Base-by-base conservation (phyloP, 2,329 filamentous ascomycete genomes). In the Talaromyces sp. region DNA sequence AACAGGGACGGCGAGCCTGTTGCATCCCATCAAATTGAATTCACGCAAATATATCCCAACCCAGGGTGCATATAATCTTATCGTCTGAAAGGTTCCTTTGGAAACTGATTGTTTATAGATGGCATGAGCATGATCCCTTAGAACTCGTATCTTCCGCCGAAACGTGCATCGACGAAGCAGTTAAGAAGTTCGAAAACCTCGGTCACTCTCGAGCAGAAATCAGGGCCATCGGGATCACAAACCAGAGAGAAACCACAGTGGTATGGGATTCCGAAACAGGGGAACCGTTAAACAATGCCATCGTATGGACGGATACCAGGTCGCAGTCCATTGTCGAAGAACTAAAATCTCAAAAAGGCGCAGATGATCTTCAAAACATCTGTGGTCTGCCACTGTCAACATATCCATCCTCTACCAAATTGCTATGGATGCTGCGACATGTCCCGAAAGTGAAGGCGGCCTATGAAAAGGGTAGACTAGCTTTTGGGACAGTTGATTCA, bases 241-340 rank as follows among this genome's bases (percentile, higher is more conserved):
- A 93, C 77, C 92, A 96, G 80, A 87, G 92, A 72, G 92, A 96
- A 76, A 96, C 92, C 1, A 91, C 89, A 1, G 81, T 96, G 1
- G 87, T 92, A 28, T 96, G 92, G 92, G 91, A 96, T 74, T 85
- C 82, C 69, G 82, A 84, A 66, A 95, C 90, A 0, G 92, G 92
- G 65, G 84, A 95, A 73, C 86, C 91, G 4, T 80, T 96, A 17
- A 84, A 91, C 78, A 92, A 93, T 70, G 92, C 92, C 62, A 89
- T 96, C 63, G 92, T 92, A 52, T 96, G 92, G 92, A 89, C 92
- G 32, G 92, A 96, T 72, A 96, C 92, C 32, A 84, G 92, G 58
- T 93, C 91, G 58, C 84, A 86, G 66, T 82, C 84, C 55, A 78
- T 96, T 44, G 91, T 95, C 30, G 87, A 90, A 62, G 89, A 93